phyloP scores from a whole-genome alignment of 352 stramenopile genomes.

The Globisporangium carolinianum region DNA sequence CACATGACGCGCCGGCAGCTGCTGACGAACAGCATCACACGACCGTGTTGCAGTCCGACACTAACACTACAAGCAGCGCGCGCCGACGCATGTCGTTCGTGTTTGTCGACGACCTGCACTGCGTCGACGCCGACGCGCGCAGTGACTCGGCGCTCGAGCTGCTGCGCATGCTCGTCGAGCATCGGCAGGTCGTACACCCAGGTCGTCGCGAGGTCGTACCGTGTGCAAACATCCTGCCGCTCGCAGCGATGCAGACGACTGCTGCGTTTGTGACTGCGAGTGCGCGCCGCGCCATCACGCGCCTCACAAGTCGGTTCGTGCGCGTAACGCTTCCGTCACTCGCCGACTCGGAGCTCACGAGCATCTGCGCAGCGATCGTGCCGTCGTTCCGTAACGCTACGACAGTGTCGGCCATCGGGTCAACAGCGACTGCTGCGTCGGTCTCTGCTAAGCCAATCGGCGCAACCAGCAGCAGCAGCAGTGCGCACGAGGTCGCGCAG shows the following conservation, averaged over 20 bases:
- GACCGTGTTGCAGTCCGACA: background rate
- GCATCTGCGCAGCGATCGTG: conserved; percentile 35
- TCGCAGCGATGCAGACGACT: conserved; percentile 21
- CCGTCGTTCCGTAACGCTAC: background rate
- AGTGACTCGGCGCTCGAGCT: conserved; percentile 40
- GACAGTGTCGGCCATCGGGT: background rate
- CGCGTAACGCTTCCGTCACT: conserved; percentile 22
- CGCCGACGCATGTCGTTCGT: conserved; percentile 15
- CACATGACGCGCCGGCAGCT: background rate
- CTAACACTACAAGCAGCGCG: background rate
- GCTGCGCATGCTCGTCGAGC: conserved; percentile 37
- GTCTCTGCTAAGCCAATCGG: background rate
- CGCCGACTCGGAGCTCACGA: conserved; percentile 38
- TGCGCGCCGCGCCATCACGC: conserved; percentile 9
- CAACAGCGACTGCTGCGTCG: background rate
- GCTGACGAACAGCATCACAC: background rate
- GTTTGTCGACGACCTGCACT: conserved; percentile 66
- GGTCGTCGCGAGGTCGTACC: conserved; percentile 20
- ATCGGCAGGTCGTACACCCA: conserved; percentile 32
- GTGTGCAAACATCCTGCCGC: conserved; percentile 21
- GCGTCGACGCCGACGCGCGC: conserved; percentile 9
- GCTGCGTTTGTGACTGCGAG: background rate
- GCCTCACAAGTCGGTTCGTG: conserved; percentile 27
- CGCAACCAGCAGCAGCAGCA: background rate
- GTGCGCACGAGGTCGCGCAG: conserved; percentile 28